These are phyloP conservation scores for Candida schatavii DNA, from an alignment of 805 yeast species.

Conservation along the genomic window DNA sequence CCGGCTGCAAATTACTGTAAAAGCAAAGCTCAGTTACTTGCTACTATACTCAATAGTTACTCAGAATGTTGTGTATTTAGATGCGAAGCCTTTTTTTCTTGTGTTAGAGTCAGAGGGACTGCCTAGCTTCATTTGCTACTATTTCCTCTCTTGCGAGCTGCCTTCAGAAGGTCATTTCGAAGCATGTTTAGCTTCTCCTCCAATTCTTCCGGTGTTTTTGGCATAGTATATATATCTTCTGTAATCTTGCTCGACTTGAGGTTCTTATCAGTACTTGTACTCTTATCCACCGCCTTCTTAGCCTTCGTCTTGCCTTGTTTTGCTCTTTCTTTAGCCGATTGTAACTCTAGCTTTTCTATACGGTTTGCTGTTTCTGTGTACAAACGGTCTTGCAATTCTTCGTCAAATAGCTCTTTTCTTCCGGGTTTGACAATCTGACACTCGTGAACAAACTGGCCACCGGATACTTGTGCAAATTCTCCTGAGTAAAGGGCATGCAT, in stretches of 20 bases:
- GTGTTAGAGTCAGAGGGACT: too few relatives aligned
- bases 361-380: constrained; percentile 59
- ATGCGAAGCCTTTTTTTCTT: too few relatives aligned
- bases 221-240: constrained; percentile 30
- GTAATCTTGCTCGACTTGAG: neutral
- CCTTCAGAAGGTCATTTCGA: constrained; percentile 3
- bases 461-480: constrained; percentile 55
- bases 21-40: too few relatives aligned
- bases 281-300: constrained; percentile 11
- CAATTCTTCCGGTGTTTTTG: constrained; percentile 34
- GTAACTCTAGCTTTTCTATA: constrained; percentile 63
- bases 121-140: too few relatives aligned
- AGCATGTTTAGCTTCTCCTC: constrained; percentile 29
- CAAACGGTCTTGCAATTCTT: constrained; percentile 55
- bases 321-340: constrained; percentile 45
- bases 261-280: neutral
- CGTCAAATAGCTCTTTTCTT: constrained; percentile 66
- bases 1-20: too few relatives aligned
- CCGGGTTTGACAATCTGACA: constrained; percentile 54
- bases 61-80: too few relatives aligned
- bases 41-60: too few relatives aligned
- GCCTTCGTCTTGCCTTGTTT: constrained; percentile 41
- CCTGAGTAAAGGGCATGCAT: constrained; percentile 72
- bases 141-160: neutral
- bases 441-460: constrained; percentile 73